Conservation (phyloP, 148 eudicot species). For the Bassia scoparia region DNA sequence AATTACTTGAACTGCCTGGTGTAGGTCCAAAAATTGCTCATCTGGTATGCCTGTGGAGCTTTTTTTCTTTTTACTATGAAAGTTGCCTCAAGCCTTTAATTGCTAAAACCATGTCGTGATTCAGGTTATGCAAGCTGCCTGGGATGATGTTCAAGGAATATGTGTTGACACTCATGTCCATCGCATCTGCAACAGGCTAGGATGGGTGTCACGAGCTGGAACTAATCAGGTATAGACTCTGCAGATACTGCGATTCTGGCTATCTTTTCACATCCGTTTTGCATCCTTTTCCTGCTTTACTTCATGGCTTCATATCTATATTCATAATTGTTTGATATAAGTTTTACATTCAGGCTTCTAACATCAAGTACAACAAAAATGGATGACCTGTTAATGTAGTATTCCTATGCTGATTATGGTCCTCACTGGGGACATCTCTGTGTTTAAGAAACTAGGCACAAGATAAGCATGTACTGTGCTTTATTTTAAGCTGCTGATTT, state of each 20-base stretch:
- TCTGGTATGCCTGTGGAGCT: conserved; percentile 49
- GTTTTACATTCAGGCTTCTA: no score
- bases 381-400: no score
- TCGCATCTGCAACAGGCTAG: conserved; percentile 90
- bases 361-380: no score
- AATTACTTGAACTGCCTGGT: conserved; percentile 81
- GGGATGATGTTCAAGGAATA: conserved; percentile 95
- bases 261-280: not conserved
- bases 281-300: not conserved
- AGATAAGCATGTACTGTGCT: no score
- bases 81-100: conserved; percentile 21
- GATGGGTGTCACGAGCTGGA: conserved; percentile 82
- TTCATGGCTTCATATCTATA: not conserved
- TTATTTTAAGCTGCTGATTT: no score
- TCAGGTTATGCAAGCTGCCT: conserved; percentile 84
- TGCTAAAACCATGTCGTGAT: conserved; percentile 1
- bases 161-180: conserved; percentile 99
- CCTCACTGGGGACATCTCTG: no score
- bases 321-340: not conserved
- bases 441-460: no score
- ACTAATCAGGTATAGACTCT: conserved; percentile 51
- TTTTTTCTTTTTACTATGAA: not conserved
- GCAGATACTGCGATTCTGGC: not conserved
- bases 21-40: conserved; percentile 99
- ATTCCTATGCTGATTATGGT: no score